A percentile compares a stretch with the other conserved stretches of the same genome.
Evolutionary conservation across 495 filamentous ascomycete genomes (phyloP).

Genomic region (Hapsidospora chrysogenum): DNA sequence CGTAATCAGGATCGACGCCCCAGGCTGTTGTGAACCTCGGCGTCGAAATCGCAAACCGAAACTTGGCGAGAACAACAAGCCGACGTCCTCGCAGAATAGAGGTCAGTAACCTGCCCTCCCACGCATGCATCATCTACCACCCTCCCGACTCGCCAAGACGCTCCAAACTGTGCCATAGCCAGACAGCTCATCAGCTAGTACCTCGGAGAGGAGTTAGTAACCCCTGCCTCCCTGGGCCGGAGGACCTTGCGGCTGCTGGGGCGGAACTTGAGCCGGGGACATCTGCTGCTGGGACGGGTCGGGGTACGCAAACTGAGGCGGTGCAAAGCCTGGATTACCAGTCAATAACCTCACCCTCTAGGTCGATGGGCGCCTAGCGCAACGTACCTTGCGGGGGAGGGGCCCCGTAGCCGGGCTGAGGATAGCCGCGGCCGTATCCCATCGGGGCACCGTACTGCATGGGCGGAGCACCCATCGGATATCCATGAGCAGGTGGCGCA

Average conservation of each 20-base stretch:
- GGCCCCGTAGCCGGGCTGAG: conserved; percentile 13
- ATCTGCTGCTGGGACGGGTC: conserved; percentile 14
- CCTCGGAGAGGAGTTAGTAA: conserved; percentile 7
- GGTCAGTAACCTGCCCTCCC: too few relatives aligned
- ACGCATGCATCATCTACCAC: too few relatives aligned
- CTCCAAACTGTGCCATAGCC: too few relatives aligned
- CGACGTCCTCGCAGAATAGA: too few relatives aligned
- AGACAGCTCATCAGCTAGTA: too few relatives aligned
- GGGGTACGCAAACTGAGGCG: conserved; percentile 19
- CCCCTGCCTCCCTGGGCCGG: conserved; percentile 16
- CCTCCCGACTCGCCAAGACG: too few relatives aligned
- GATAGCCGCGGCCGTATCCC: conserved; percentile 11
- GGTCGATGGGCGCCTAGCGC: too few relatives aligned
- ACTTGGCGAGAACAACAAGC: too few relatives aligned
- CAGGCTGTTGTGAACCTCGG: too few relatives aligned
- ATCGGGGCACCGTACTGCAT: conserved; percentile 9
- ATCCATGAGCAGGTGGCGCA: conserved; percentile 14
- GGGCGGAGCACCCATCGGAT: conserved; percentile 9
- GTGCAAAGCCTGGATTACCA: conserved; percentile 8
- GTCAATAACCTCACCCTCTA: too few relatives aligned
- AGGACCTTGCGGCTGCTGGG: conserved; percentile 14
- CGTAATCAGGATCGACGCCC: too few relatives aligned
- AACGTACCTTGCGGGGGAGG: conserved; percentile 23
- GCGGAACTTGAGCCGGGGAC: conserved; percentile 4
- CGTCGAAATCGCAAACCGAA: too few relatives aligned